Evolutionary conservation across 1,284 basidiomycete species (phyloP).

Genomic region (Trametes polyzona): DNA sequence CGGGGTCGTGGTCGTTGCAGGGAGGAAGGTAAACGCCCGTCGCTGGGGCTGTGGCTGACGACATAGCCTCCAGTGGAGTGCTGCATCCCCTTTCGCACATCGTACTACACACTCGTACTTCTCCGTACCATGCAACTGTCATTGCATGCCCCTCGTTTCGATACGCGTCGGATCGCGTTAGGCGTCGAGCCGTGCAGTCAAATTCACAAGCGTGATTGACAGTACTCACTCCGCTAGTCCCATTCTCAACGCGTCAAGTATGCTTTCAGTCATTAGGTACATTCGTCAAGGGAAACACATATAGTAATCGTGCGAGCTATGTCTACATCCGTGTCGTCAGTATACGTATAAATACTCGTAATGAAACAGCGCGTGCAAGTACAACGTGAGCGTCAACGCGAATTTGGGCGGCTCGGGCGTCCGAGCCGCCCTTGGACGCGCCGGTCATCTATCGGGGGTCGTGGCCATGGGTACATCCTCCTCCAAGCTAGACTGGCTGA

Average conservation of each 20-base stretch:
- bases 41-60: slow-evolving; percentile 5
- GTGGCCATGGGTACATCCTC: background rate
- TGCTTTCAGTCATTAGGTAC: too few species aligned
- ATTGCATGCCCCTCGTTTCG: too few species aligned
- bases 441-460: background rate
- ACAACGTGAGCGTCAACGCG: background rate
- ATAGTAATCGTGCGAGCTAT: background rate
- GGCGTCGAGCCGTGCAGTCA: too few species aligned
- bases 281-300: too few species aligned
- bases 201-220: too few species aligned
- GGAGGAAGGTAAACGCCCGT: slow-evolving; percentile 16
- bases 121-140: background rate
- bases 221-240: too few species aligned
- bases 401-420: background rate
- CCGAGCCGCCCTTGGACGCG: background rate
- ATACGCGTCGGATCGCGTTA: too few species aligned
- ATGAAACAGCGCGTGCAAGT: background rate
- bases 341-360: slow-evolving; percentile 5
- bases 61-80: background rate
- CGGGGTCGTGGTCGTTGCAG: slow-evolving; percentile 5
- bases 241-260: too few species aligned
- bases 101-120: background rate
- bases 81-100: background rate
- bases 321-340: slow-evolving; percentile 1
- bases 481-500: background rate